phyloP scores from a whole-genome alignment of 1,139 yeast genomes.

The Hansenula sp. region DNA sequence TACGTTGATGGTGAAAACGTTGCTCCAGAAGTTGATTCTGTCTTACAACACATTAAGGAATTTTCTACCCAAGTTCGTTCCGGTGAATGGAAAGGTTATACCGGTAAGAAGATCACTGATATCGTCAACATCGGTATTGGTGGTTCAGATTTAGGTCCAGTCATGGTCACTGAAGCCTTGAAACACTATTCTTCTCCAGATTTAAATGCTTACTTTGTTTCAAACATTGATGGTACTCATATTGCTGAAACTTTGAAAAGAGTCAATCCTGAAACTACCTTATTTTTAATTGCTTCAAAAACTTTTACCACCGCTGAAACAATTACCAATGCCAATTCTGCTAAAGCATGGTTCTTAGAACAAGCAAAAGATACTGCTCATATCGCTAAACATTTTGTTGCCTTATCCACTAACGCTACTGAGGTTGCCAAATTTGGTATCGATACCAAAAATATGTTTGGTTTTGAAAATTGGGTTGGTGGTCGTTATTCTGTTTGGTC shows the following conservation, averaged over 20 bases:
- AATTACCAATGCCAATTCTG: conserved; percentile 89
- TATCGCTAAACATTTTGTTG: conserved; percentile 96
- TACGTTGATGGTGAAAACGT: conserved; percentile 86
- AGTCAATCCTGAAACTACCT: conserved; percentile 84
- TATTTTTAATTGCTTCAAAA: conserved; percentile 93
- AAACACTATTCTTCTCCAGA: conserved; percentile 81
- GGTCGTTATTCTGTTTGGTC: conserved; percentile 99
- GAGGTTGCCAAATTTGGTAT: conserved; percentile 95
- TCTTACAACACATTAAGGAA: conserved; percentile 93
- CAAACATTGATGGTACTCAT: conserved; percentile 98
- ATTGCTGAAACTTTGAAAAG: conserved; percentile 82
- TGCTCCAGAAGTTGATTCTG: conserved; percentile 84
- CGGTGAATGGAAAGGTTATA: conserved; percentile 95
- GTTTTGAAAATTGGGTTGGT: conserved; percentile 98
- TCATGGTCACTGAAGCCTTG: conserved; percentile 97
- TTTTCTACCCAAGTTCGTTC: conserved; percentile 86
- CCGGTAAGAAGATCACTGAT: conserved; percentile 90
- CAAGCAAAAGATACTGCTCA: conserved; percentile 63
- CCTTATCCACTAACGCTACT: conserved; percentile 86
- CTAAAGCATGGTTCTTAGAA: conserved; percentile 88
- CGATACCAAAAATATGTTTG: conserved; percentile 97
- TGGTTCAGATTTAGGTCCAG: conserved; percentile 98
- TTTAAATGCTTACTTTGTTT: conserved; percentile 84
- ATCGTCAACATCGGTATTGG: conserved; percentile 98
- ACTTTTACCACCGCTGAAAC: conserved; percentile 99